These are phyloP conservation scores for Zarea fungicola DNA, from an alignment of 2,329 filamentous ascomycete species.

Conservation along the genomic window DNA sequence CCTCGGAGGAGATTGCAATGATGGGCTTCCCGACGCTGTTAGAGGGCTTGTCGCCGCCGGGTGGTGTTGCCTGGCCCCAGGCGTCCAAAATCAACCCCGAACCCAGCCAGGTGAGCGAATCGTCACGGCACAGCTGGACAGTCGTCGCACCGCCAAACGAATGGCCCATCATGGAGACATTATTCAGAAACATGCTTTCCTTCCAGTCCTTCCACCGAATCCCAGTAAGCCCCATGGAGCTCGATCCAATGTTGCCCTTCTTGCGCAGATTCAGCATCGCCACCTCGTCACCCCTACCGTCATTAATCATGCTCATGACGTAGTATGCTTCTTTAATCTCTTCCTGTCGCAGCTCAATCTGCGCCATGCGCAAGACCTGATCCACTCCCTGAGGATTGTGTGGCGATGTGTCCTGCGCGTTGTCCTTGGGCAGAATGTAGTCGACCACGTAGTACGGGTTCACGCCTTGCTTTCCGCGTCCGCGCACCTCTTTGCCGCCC, in stretches of 20 bases:
- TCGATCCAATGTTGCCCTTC: constrained; percentile 54
- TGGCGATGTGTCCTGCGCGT: constrained; percentile 44
- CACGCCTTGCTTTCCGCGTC: constrained; percentile 24
- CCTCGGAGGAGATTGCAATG: constrained; percentile 61
- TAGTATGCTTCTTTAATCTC: constrained; percentile 61
- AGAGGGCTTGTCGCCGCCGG: constrained; percentile 35
- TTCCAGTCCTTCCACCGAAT: constrained; percentile 53
- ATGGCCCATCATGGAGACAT: constrained; percentile 59
- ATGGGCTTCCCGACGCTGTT: constrained; percentile 48
- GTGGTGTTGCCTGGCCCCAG: constrained; percentile 51
- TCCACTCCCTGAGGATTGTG: constrained; percentile 57
- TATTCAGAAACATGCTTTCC: constrained; percentile 47
- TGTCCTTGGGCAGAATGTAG: constrained; percentile 58
- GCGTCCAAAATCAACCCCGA: constrained; percentile 64
- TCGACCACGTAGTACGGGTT: constrained; percentile 46
- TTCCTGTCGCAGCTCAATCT: constrained; percentile 57
- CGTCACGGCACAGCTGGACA: constrained; percentile 53
- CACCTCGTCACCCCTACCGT: constrained; percentile 48
- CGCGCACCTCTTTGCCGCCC: constrained; percentile 27
- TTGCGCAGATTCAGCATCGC: constrained; percentile 47
- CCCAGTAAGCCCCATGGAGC: constrained; percentile 52
- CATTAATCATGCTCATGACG: constrained; percentile 49
- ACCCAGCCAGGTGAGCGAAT: constrained; percentile 49
- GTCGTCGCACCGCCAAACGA: constrained; percentile 63
- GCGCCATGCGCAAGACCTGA: constrained; percentile 51